Percentiles rank a stretch among this genome's conserved stretches.
phyloP scores from a whole-genome alignment of 2,329 filamentous ascomycete species.

The Byssothecium circinans region DNA sequence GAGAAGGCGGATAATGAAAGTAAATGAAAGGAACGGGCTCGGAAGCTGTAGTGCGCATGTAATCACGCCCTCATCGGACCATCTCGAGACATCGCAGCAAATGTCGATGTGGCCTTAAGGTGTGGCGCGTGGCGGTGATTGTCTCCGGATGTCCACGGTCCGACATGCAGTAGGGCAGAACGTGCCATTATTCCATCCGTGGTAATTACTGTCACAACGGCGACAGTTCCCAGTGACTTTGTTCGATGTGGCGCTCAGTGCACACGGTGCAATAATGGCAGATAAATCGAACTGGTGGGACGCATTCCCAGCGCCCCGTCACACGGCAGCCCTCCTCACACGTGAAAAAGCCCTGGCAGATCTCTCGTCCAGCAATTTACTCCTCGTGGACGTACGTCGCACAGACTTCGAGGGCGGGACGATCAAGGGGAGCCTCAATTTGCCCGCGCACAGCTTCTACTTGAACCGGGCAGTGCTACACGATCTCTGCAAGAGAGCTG shows the following conservation, averaged over 20 bases:
- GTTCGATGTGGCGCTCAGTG: not conserved
- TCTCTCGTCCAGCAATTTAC: conserved; percentile 42
- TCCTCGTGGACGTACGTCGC: conserved; percentile 50
- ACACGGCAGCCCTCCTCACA: conserved; percentile 44
- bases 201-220: not conserved
- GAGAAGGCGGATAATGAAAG: conserved; percentile 17
- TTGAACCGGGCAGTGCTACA: conserved; percentile 50
- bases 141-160: not conserved
- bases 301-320: conserved; percentile 45
- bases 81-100: conserved; percentile 25
- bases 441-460: conserved; percentile 53
- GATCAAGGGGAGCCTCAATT: conserved; percentile 50
- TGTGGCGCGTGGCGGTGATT: conserved; percentile 13
- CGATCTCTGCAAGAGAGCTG: conserved; percentile 48
- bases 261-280: conserved; percentile 1
- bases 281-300: conserved; percentile 40
- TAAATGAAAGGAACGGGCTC: conserved; percentile 17
- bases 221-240: not conserved
- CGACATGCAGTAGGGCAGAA: conserved; percentile 25
- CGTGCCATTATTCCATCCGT: no score
- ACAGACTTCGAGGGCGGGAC: conserved; percentile 52
- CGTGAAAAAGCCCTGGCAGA: conserved; percentile 39
- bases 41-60: conserved; percentile 18
- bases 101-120: conserved; percentile 25
- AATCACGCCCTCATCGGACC: conserved; percentile 39